Percentiles rank a stretch among this genome's conserved stretches.
These are phyloP conservation scores for Cytospora piceae DNA, from an alignment of 2,329 filamentous ascomycete genomes.

Conservation along the genomic window DNA sequence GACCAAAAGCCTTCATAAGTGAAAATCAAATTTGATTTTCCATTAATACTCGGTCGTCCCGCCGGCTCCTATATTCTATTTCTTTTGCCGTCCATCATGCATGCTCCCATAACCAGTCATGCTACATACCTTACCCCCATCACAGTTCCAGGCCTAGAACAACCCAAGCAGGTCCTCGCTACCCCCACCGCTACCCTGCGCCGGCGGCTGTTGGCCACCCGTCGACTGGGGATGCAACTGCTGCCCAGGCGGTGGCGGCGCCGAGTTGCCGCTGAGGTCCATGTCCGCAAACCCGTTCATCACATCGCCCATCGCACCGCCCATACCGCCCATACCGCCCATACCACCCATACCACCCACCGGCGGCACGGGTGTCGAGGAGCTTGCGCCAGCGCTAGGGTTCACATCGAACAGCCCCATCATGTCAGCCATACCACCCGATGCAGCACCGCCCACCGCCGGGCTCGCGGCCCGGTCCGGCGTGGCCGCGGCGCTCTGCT, in stretches of 20 bases:
- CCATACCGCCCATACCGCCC: not conserved
- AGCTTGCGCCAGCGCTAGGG: conserved; percentile 47
- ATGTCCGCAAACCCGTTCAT: conserved; percentile 87
- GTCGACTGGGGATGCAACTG: conserved; percentile 52
- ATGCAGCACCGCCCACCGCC: conserved; percentile 41
- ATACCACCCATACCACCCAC: conserved; percentile 15
- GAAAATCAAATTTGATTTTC: not conserved
- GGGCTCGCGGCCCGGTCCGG: conserved; percentile 72
- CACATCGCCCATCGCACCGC: conserved; percentile 74
- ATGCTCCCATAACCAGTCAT: not conserved
- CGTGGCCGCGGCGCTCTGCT: conserved; percentile 57
- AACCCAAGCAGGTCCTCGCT: conserved; percentile 64
- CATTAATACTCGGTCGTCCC: not conserved
- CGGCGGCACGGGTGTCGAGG: conserved; percentile 35
- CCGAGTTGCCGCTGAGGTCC: conserved; percentile 68
- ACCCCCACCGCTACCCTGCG: conserved; percentile 54
- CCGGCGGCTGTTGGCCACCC: conserved; percentile 40
- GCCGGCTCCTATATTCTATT: not conserved
- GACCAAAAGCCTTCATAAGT: no score
- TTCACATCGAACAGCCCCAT: conserved; percentile 69
- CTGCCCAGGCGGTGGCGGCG: conserved; percentile 67
- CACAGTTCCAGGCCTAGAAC: conserved; percentile 45
- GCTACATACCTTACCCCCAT: not conserved
- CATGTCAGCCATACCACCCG: conserved; percentile 63
- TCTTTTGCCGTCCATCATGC: not conserved